These are phyloP conservation scores for Pogostemon cablin DNA, from an alignment of 257 asterid species.

Conservation along the genomic window DNA sequence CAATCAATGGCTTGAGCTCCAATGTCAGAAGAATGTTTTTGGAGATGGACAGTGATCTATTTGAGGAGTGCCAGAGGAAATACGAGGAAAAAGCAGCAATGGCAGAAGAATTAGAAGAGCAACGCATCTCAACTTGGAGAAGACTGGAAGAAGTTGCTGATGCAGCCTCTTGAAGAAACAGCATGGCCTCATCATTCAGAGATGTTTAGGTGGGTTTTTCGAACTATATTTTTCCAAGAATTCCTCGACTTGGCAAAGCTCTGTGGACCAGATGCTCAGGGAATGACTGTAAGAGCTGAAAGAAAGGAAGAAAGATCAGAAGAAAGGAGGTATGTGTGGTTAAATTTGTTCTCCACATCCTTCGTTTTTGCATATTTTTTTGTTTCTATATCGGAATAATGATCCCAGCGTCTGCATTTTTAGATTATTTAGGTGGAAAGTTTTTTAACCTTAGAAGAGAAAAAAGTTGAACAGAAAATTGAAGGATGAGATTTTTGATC, in stretches of 20 bases:
- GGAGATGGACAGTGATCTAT: constrained; percentile 87
- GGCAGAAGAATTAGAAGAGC: constrained; percentile 58
- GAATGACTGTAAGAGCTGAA: constrained; percentile 20
- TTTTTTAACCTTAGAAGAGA: constrained; percentile 13
- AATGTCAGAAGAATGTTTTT: constrained; percentile 84
- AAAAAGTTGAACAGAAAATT: constrained; percentile 30
- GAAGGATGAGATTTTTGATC: constrained; percentile 33
- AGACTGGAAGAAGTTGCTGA: constrained; percentile 76
- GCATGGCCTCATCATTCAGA: constrained; percentile 13
- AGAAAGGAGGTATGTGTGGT: constrained; percentile 31
- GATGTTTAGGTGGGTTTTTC: constrained; percentile 25
- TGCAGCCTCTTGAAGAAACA: constrained; percentile 30
- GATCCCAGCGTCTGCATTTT: constrained; percentile 18
- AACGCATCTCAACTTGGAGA: constrained; percentile 63
- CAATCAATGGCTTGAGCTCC: constrained; percentile 79
- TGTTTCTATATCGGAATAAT: constrained; percentile 32
- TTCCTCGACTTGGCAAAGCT: constrained; percentile 35
- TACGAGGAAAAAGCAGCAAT: constrained; percentile 58
- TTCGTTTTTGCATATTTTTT: constrained; percentile 22
- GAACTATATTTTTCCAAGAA: constrained; percentile 27
- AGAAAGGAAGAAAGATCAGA: constrained; percentile 20
- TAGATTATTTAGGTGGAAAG: constrained; percentile 32
- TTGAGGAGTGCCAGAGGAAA: constrained; percentile 66
- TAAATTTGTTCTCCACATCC: constrained; percentile 27
- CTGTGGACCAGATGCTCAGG: constrained; percentile 28